Conservation (phyloP, 352 stramenopile genomes). For the Pythium angustatum region DNA sequence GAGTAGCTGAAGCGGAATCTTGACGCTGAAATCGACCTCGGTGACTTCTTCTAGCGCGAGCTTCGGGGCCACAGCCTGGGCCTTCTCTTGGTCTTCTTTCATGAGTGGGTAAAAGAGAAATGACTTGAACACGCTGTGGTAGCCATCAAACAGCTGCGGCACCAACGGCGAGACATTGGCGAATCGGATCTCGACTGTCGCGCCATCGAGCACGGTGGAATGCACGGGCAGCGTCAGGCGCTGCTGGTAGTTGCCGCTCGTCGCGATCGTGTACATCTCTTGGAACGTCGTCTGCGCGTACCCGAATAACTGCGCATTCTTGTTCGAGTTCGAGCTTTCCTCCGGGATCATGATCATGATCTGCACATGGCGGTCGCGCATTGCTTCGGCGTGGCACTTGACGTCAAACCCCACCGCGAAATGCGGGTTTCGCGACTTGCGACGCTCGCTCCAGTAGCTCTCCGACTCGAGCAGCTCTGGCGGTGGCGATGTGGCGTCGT, state of each 20-base stretch:
- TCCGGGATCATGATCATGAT: conserved; percentile 82
- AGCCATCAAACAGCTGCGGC: conserved; percentile 50
- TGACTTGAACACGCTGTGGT: conserved; percentile 56
- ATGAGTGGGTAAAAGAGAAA: conserved; percentile 73
- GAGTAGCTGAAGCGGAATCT: conserved; percentile 78
- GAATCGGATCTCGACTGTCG: conserved; percentile 66
- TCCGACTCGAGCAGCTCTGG: conserved; percentile 42
- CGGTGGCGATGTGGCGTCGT: background rate
- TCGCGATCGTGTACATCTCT: conserved; percentile 69
- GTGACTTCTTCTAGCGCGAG: conserved; percentile 75
- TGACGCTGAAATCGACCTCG: conserved; percentile 80
- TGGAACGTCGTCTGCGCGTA: conserved; percentile 79
- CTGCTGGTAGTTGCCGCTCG: conserved; percentile 56
- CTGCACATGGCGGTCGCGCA: conserved; percentile 68
- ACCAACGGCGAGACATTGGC: conserved; percentile 43
- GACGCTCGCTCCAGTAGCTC: conserved; percentile 72
- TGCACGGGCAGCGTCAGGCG: conserved; percentile 69
- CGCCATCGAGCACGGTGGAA: conserved; percentile 58
- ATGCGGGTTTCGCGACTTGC: conserved; percentile 56
- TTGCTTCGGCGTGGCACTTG: conserved; percentile 42
- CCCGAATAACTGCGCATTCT: conserved; percentile 67
- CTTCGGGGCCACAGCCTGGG: conserved; percentile 53
- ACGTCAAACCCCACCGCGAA: conserved; percentile 75
- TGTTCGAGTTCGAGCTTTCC: conserved; percentile 60
- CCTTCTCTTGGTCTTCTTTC: conserved; percentile 46